Evolutionary conservation across 352 stramenopile genomes (phyloP), one percentile per base, ranked within the genome.

Genomic region (Phytophthora palmivora): DNA sequence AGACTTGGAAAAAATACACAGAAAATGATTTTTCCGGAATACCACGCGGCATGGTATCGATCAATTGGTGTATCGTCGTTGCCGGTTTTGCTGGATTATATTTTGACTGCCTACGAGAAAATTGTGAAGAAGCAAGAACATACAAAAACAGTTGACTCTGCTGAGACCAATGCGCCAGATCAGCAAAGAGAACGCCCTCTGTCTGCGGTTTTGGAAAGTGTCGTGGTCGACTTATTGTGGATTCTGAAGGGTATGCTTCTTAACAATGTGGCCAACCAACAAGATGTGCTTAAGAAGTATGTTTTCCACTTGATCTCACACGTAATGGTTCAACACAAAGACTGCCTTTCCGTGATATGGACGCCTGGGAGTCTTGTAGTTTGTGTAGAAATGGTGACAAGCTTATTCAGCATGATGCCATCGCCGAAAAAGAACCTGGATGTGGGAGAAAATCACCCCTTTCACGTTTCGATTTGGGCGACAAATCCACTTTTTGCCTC

Each of bases 401-500:
- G 78, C 48, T 63, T 89, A 34, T 72, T 81, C 19, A 26, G 63
- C 1, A 80, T 93, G 67, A 55, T 84, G n/a, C 80, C 82, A 14
- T 37, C 54, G 10, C 50, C 55, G 33, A 56, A 44, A 34, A 70
- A 52, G 22, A 71, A 54, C 22, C 34, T 63, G 2, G 56, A 71
- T 16, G 24, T 73, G 39, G 77, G 49, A 15, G 54, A 69, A 3
- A 86, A 86, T 24, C 82, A 92, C 28, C 82, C 84, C 4, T 80
- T 81, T 14, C 80, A 92, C 51, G 70, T 58, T 11, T 91, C 79
- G 0, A 73, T 91, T 19, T 94, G 86, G 86, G 56, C 58, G n/a
- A 89, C 73, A 33, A 90, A 91, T 48, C 84, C 84, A 18, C 62
- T 92, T 11, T 92, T 95, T 53, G 82, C 82, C 4, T 83, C 78